phyloP scores from a whole-genome alignment of 2,329 filamentous ascomycete species.

The Trichoderma simmonsii region DNA sequence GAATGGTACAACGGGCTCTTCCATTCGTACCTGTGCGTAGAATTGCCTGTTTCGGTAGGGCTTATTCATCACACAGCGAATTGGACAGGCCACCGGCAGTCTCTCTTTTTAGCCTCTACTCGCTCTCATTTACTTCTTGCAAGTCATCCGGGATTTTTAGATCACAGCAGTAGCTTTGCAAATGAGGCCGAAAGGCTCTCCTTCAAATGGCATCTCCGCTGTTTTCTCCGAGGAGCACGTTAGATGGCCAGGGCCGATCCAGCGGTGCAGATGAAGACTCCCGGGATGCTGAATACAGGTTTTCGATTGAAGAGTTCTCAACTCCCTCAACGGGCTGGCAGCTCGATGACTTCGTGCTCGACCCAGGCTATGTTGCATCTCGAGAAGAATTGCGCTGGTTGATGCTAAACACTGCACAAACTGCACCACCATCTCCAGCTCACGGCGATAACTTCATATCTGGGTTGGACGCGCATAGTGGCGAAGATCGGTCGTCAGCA shows the following conservation, averaged over 20 bases:
- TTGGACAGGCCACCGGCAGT: too few relatives aligned
- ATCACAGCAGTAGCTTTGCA: not conserved
- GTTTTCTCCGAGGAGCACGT: not conserved
- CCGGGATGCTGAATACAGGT: not conserved
- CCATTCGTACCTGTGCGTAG: not conserved
- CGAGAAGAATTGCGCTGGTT: slow-evolving; percentile 3
- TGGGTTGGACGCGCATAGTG: not conserved
- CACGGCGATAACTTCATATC: not conserved
- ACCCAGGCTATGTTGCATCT: slow-evolving; percentile 5
- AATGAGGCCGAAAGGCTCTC: not conserved
- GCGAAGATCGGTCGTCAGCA: not conserved
- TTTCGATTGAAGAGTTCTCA: not conserved
- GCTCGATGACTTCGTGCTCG: slow-evolving; percentile 6
- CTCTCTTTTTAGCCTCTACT: not conserved
- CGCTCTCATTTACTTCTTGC: not conserved
- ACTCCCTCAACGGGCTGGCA: slow-evolving; percentile 13
- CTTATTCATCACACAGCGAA: not conserved
- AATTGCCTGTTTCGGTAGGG: not conserved
- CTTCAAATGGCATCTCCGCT: not conserved
- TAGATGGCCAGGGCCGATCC: not conserved
- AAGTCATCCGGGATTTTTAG: not conserved
- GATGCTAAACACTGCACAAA: slow-evolving; percentile 8
- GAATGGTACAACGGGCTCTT: not conserved
- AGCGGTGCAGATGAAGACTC: not conserved
- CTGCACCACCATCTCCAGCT: not conserved